Percentiles rank a stretch among this genome's conserved stretches.
Conservation (phyloP, 2,329 filamentous ascomycete species). For the Neonectria sp. region DNA sequence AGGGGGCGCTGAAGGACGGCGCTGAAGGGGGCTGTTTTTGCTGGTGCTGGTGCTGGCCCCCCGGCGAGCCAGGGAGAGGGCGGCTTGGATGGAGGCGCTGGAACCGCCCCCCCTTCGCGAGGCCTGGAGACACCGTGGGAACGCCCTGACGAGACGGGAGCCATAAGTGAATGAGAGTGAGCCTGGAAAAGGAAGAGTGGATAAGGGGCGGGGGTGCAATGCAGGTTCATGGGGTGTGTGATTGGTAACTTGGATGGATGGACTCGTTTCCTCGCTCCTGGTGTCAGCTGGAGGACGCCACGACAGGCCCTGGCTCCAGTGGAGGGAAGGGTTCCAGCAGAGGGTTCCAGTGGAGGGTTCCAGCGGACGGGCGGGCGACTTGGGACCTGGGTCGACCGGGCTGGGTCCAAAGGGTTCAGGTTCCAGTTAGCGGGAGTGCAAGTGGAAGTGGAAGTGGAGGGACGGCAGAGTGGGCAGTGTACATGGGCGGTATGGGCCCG, state of each 20-base stretch:
- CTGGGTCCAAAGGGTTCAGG: conserved; percentile 24
- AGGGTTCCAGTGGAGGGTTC: conserved; percentile 20
- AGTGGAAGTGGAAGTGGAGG: conserved; percentile 20
- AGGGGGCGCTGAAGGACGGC: not conserved
- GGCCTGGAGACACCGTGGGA: conserved; percentile 27
- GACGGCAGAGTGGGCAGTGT: not conserved
- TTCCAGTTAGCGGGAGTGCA: conserved; percentile 23
- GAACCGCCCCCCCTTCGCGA: conserved; percentile 28
- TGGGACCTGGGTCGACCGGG: conserved; percentile 14
- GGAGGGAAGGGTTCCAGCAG: conserved; percentile 21
- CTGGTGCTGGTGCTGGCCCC: not conserved
- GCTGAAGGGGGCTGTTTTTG: not conserved
- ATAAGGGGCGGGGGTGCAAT: conserved; percentile 4
- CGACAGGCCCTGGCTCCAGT: conserved; percentile 46
- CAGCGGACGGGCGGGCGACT: conserved; percentile 24
- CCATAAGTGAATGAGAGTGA: not conserved
- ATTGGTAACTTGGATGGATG: conserved; percentile 3
- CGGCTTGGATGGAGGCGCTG: conserved; percentile 27
- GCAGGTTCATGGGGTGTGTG: conserved; percentile 17
- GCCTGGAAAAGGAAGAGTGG: conserved; percentile 7
- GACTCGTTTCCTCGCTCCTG: conserved; percentile 28
- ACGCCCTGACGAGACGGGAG: conserved; percentile 22
- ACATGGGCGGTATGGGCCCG: conserved; percentile 18
- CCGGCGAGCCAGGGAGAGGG: conserved; percentile 11
- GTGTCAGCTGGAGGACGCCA: conserved; percentile 50